Base-by-base conservation (phyloP, 768 basidiomycete genomes). In the Mycena albidolilacea region DNA sequence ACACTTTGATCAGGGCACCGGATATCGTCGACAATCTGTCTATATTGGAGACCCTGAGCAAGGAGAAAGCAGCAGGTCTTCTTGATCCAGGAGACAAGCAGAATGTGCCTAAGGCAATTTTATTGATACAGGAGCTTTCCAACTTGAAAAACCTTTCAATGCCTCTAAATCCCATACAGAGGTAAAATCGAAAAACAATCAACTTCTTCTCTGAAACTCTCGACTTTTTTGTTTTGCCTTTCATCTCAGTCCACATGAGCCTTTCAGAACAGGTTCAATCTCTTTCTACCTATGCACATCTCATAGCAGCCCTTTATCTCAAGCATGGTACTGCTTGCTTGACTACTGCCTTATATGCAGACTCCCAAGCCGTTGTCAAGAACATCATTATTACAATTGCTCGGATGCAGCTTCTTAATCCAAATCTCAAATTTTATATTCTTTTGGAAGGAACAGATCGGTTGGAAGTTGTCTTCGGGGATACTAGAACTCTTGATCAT, bases 241-340 rank as follows among this genome's bases (percentile, higher is more conserved):
- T 30, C 30, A 30, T 30, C 30, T 30, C 30, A 30, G 65, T 66
- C 0, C 17, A 66, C 7, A 55, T 43, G 43, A 43, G 39, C 23
- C 54, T 66, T 17, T 66, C 65, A 5, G 35, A 66, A 19, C 65
- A 60, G 15, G n/a, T 60, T n/a, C 9, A 41, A 9, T 60, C 58
- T 5, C 52, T 66, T 10, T 57, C 54, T 6, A 48, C 46, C 2
- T 48, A 48, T 48, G 46, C 17, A 17, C 15, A 14, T 17, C 46
- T 48, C 1, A 15, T 15, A 48, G 46, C 46, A 14, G 46, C 46
- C 1, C 15, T 48, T 14, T 15, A 48, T 11, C 46, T 48, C 6
- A 6, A 15, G 17, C 46, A 48, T 17, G 46, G 46, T 6, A 48
- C 46, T 15, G 46, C 12, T 14, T 48, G 46, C 46, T 14, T 48